Evolutionary conservation across 208 protist species (phyloP), one percentile per base, ranked within the genome.

Genomic region (Herpetomonas tarakana): DNA sequence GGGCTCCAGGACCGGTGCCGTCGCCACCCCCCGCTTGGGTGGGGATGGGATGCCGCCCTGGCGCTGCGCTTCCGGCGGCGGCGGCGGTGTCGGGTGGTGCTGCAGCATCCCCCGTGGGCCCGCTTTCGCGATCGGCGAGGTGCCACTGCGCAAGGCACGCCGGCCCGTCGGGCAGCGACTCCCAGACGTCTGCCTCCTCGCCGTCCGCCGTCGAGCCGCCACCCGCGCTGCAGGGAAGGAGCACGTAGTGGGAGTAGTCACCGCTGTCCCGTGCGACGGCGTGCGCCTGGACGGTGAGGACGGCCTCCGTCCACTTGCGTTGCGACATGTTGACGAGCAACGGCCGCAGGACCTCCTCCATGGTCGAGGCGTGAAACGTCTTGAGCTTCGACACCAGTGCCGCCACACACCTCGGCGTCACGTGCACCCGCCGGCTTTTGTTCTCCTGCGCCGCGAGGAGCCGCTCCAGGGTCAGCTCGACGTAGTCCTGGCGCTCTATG

Each of bases 281-380:
- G 39, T 54, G 58, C 19, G 74, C 58, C 49, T 78, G 72, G 9
- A 77, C 74, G 18, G 88, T 90, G n/a, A 91, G 68, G 19, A 94
- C 88, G 1, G 74, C 81, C 4, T 31, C 41, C 2, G 31, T 24
- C 70, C 72, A 87, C 18, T 68, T 61, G 2, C 61, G 68, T 22
- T 56, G 47, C 31, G 71, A 63, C 68, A 90, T 85, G 27, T 68
- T 22, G n/a, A 85, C 58, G 21, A 94, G 41, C 46, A 87, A 69
- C 18, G 82, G 81, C 16, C 74, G 70, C 50, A 92, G 58, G n/a
- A 76, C 66, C 55, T 75, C 77, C 65, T 94, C 84, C 26, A 94
- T 74, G 12, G 79, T 88, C 11, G 71, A 71, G 0, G 82, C 78
- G 67, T 94, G 88, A 52, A 94, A 94, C 9, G 79, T 87, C 51